These are phyloP conservation scores for Sporothrix inflata DNA, from an alignment of 2,329 filamentous ascomycete genomes.

Conservation along the genomic window DNA sequence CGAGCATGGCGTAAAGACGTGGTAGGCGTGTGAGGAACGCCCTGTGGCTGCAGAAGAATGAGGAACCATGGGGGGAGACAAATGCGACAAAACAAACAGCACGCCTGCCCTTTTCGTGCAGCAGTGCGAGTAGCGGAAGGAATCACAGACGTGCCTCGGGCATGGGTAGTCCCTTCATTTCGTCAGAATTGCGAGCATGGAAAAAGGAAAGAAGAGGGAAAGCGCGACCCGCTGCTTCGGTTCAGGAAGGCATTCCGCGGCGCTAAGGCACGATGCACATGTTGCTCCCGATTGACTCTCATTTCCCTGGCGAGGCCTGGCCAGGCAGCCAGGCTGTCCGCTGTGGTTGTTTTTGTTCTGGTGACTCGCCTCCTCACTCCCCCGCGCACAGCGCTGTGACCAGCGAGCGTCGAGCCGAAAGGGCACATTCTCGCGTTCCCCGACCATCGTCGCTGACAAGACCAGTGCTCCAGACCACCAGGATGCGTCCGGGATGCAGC, in stretches of 20 bases:
- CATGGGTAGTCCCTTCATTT: constrained; percentile 20
- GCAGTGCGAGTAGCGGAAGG: background rate
- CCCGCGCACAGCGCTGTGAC: background rate
- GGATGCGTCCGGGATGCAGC: background rate
- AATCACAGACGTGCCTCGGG: background rate
- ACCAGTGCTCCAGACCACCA: background rate
- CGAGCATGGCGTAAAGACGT: background rate
- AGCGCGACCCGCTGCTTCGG: constrained; percentile 25
- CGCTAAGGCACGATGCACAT: constrained; percentile 15
- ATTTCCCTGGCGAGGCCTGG: constrained; percentile 4
- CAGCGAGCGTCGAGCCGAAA: background rate
- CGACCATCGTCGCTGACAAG: background rate
- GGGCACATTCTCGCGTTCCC: background rate
- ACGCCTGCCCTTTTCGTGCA: background rate
- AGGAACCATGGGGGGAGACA: background rate
- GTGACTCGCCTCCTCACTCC: background rate
- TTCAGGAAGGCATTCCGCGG: constrained; percentile 26
- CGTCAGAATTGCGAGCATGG: background rate
- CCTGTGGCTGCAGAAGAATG: background rate
- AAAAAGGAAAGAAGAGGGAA: background rate
- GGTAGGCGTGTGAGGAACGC: background rate
- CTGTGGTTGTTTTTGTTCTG: background rate
- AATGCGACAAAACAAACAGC: background rate
- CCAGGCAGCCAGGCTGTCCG: background rate
- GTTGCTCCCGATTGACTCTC: constrained; percentile 7